These are phyloP conservation scores for Mycosphaerella sp. DNA, from an alignment of 2,329 filamentous ascomycete species.

Conservation along the genomic window DNA sequence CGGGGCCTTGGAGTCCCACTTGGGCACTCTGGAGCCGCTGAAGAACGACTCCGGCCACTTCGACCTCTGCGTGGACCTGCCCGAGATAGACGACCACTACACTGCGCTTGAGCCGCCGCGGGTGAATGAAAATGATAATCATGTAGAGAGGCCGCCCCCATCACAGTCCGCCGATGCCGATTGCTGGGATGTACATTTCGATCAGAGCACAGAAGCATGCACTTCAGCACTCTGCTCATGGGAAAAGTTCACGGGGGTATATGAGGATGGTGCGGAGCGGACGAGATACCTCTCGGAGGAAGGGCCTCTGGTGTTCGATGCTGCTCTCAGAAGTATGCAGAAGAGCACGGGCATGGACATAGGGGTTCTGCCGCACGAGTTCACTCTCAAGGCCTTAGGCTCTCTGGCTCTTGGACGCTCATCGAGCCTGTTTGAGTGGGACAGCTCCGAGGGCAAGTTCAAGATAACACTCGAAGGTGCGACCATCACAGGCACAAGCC, in stretches of 20 bases:
- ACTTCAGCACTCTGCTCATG: slow-evolving; percentile 53
- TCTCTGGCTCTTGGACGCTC: slow-evolving; percentile 63
- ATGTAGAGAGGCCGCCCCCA: slow-evolving; percentile 12
- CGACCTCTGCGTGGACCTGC: slow-evolving; percentile 11
- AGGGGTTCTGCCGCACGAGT: slow-evolving; percentile 35
- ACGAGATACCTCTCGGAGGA: slow-evolving; percentile 61
- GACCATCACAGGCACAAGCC: slow-evolving; percentile 47
- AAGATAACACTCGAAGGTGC: slow-evolving; percentile 39
- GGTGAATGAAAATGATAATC: background rate
- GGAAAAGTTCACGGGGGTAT: slow-evolving; percentile 52
- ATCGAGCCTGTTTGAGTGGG: slow-evolving; percentile 63
- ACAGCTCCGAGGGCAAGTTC: slow-evolving; percentile 50
- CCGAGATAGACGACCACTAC: slow-evolving; percentile 19
- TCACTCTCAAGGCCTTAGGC: slow-evolving; percentile 49
- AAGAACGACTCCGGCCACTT: slow-evolving; percentile 6
- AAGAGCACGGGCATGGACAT: slow-evolving; percentile 23
- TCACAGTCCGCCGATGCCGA: slow-evolving; percentile 17
- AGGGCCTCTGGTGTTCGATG: slow-evolving; percentile 60
- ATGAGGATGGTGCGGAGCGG: slow-evolving; percentile 35
- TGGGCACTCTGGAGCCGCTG: background rate
- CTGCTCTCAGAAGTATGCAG: slow-evolving; percentile 48
- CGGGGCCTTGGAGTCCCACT: slow-evolving; percentile 4
- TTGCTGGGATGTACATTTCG: slow-evolving; percentile 35
- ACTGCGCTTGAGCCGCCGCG: slow-evolving; percentile 25
- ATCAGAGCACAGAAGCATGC: slow-evolving; percentile 31